These are phyloP conservation scores for Plasmodium cynomolgi DNA, from an alignment of 169 alveolate genomes.

Conservation along the genomic window DNA sequence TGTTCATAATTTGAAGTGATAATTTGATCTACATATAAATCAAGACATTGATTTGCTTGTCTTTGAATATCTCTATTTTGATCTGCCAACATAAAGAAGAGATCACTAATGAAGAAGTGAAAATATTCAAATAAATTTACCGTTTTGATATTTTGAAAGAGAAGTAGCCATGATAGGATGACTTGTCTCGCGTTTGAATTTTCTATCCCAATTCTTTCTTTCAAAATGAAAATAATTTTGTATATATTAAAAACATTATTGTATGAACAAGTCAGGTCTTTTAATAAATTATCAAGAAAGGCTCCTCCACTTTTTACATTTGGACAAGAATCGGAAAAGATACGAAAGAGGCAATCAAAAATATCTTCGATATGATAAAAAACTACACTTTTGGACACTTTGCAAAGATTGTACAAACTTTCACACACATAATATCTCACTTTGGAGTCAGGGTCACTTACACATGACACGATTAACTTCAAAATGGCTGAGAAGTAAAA, in stretches of 20 bases:
- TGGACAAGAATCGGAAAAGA: conserved; percentile 81
- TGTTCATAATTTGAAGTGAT: conserved; percentile 70
- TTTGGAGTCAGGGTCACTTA: conserved; percentile 80
- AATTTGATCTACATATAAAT: conserved; percentile 61
- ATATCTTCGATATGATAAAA: conserved; percentile 76
- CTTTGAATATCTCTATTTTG: conserved; percentile 68
- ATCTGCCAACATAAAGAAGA: conserved; percentile 63
- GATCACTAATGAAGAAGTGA: conserved; percentile 57
- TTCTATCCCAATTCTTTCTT: conserved; percentile 58
- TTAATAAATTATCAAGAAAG: conserved; percentile 79
- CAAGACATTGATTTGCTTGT: conserved; percentile 73
- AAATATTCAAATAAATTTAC: conserved; percentile 61
- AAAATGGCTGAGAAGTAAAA: conserved; percentile 52
- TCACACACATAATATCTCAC: conserved; percentile 86
- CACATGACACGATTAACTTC: conserved; percentile 40
- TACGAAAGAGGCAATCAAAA: conserved; percentile 83
- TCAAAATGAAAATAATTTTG: conserved; percentile 55
- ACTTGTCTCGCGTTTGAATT: conserved; percentile 77
- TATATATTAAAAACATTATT: conserved; percentile 68
- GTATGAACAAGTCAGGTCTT: conserved; percentile 79
- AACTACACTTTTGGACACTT: conserved; percentile 65
- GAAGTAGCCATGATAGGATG: conserved; percentile 62
- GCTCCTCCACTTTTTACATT: conserved; percentile 83
- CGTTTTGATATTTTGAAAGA: conserved; percentile 66
- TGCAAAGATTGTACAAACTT: conserved; percentile 82